Conservation (phyloP, 345 rosid species). For the Laguncularia racemosa region DNA sequence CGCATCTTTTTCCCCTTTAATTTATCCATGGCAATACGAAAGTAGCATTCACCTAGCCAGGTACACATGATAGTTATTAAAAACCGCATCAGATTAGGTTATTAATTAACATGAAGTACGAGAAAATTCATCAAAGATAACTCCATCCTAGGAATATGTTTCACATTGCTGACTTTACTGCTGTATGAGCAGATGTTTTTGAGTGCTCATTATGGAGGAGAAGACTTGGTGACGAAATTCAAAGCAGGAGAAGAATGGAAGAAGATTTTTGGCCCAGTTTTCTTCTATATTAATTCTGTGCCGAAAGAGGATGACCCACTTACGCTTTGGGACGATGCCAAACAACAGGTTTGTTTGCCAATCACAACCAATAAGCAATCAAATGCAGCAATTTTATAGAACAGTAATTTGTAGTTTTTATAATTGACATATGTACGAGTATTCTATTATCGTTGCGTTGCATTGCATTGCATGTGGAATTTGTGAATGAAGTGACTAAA, state of each 20-base stretch:
- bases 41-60: no score
- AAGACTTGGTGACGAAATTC: conserved; percentile 63
- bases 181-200: conserved; percentile 52
- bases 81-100: no score
- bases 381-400: no score
- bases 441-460: no score
- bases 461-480: no score
- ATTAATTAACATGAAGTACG: no score
- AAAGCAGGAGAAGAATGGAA: conserved; percentile 75
- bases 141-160: neutral
- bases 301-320: conserved; percentile 24
- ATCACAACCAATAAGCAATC: neutral
- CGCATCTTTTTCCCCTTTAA: no score
- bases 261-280: conserved; percentile 86
- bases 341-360: conserved; percentile 42
- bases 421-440: no score
- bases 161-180: neutral
- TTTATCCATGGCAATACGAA: no score
- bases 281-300: conserved; percentile 50
- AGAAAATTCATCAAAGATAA: neutral
- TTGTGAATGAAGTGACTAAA: no score
- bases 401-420: no score
- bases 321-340: conserved; percentile 75
- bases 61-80: no score
- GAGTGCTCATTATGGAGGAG: conserved; percentile 83